Evolutionary conservation across 2,329 filamentous ascomycete genomes (phyloP).

Genomic region (Fusarium equiseti): DNA sequence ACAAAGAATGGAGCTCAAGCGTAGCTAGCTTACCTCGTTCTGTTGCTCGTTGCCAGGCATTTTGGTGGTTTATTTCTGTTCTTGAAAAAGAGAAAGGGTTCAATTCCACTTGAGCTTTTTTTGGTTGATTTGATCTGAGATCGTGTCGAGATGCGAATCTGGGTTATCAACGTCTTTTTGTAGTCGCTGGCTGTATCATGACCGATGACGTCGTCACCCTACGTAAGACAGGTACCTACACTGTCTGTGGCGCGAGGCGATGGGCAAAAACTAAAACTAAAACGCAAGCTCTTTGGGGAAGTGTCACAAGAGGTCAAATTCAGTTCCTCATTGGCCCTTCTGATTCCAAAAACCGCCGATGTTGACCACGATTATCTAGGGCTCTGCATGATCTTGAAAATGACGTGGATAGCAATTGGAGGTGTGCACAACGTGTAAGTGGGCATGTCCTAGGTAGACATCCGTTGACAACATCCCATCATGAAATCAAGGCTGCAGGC

Average conservation of each 20-base stretch:
- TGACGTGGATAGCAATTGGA: constrained; percentile 31
- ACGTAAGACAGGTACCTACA: constrained; percentile 31
- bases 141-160: background rate
- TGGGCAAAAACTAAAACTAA: constrained; percentile 30
- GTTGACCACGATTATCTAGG: constrained; percentile 25
- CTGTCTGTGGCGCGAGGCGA: constrained; percentile 33
- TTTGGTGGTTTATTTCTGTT: constrained; percentile 26
- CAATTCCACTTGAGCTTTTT: constrained; percentile 5
- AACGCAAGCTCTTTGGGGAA: constrained; percentile 27
- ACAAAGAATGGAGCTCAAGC: background rate
- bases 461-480: background rate
- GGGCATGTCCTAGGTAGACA: too few relatives aligned
- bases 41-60: constrained; percentile 51
- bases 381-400: constrained; percentile 29
- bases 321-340: constrained; percentile 25
- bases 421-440: constrained; percentile 27
- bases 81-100: constrained; percentile 2
- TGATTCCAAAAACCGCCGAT: constrained; percentile 3
- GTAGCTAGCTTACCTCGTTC: constrained; percentile 45
- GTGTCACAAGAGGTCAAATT: constrained; percentile 37
- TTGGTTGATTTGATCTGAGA: constrained; percentile 16
- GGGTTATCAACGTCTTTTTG: constrained; percentile 40
- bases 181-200: constrained; percentile 36
- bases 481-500: constrained; percentile 28
- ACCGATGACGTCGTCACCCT: constrained; percentile 47